A percentile compares a stretch with the other conserved stretches of the same genome.
Conservation (phyloP, 306 rosid genomes). For the Prunus mume region DNA sequence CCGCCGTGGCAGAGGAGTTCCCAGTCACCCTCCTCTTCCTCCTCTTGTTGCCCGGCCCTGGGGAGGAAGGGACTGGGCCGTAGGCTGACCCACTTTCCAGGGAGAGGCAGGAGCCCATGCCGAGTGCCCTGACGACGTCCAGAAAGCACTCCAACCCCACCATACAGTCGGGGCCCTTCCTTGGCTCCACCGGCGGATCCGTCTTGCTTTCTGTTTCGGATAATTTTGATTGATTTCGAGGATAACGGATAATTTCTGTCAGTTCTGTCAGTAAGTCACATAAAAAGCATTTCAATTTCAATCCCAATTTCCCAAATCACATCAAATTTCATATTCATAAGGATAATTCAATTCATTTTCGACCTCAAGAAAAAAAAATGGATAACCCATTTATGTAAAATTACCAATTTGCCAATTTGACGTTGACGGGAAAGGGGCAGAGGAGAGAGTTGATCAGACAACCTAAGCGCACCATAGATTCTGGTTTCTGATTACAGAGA, state of each 20-base stretch:
- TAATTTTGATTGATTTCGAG: background rate
- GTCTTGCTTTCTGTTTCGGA: conserved; percentile 22
- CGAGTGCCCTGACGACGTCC: conserved; percentile 78
- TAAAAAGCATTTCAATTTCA: background rate
- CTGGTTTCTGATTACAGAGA: no score
- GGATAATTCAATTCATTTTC: background rate
- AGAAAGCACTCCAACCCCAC: conserved; percentile 79
- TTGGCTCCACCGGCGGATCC: conserved; percentile 56
- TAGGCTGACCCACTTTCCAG: conserved; percentile 20
- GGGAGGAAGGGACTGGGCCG: conserved; percentile 30
- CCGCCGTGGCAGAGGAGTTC: background rate
- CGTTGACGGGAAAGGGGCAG: no score
- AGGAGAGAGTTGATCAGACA: no score
- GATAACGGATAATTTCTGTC: background rate
- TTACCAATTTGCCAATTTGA: no score
- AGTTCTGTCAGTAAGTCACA: background rate
- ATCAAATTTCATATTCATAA: background rate
- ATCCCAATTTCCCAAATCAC: background rate
- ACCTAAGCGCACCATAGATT: no score
- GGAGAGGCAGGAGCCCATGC: conserved; percentile 86
- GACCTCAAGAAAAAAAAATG: background rate
- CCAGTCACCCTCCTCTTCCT: conserved; percentile 18
- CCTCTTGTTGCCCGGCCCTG: conserved; percentile 32
- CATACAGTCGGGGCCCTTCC: conserved; percentile 61
- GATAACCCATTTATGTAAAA: background rate